These are phyloP conservation scores for Fusarium nisikadoi DNA, from an alignment of 2,329 filamentous ascomycete genomes.

Conservation along the genomic window DNA sequence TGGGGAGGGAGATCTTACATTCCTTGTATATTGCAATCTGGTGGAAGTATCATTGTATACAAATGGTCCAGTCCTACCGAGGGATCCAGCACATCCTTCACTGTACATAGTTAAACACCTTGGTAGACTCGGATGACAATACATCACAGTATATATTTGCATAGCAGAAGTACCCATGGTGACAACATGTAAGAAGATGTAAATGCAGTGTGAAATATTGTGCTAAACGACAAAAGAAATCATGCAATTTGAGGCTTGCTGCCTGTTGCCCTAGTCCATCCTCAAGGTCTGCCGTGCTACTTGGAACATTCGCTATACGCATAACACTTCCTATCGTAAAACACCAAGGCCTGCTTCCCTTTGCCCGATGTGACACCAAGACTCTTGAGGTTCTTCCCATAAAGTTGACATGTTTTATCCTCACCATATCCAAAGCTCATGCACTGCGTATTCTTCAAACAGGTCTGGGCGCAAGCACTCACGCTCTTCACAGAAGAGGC, in stretches of 20 bases:
- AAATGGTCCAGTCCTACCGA: neutral
- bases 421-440: neutral
- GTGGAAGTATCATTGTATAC: neutral
- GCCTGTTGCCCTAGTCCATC: rapidly evolving
- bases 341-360: neutral
- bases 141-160: neutral
- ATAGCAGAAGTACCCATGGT: rapidly evolving
- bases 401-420: neutral
- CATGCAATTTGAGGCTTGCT: neutral
- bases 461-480: neutral
- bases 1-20: neutral
- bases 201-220: rapidly evolving
- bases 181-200: rapidly evolving
- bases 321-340: neutral
- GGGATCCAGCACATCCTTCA: neutral
- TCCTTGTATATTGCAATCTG: conserved; percentile 10
- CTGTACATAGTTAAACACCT: neutral
- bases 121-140: neutral
- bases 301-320: neutral
- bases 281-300: neutral
- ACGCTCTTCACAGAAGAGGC: neutral
- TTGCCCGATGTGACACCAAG: neutral
- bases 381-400: neutral
- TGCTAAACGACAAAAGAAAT: neutral
- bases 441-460: conserved; percentile 2